Conservation (phyloP, 2,329 filamentous ascomycete genomes). For the Biscogniauxia sp. region DNA sequence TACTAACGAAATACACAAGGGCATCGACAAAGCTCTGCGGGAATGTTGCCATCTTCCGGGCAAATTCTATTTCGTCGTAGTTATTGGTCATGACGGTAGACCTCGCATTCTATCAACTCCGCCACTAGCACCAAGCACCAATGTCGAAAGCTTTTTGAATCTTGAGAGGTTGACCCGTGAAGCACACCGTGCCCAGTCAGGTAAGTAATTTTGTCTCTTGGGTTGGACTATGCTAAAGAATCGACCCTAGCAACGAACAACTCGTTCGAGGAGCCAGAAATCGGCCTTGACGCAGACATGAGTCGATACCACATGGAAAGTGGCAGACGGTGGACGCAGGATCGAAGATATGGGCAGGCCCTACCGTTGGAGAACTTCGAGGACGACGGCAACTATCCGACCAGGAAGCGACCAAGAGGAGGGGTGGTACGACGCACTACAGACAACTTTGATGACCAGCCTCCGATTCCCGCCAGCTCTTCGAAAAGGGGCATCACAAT, state of each 20-base stretch:
- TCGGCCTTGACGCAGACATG: slow-evolving; percentile 16
- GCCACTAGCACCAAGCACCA: slow-evolving; percentile 16
- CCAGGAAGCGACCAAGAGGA: slow-evolving; percentile 37
- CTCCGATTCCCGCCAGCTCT: slow-evolving; percentile 36
- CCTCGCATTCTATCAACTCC: slow-evolving; percentile 37
- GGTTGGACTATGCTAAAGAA: slow-evolving; percentile 7
- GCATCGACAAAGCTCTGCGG: slow-evolving; percentile 50
- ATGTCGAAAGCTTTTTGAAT: slow-evolving; percentile 46
- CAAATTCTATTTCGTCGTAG: slow-evolving; percentile 52
- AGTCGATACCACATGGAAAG: slow-evolving; percentile 11
- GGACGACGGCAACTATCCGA: slow-evolving; percentile 31
- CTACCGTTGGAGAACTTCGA: slow-evolving; percentile 23
- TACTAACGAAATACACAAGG: slow-evolving; percentile 32
- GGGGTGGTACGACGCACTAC: slow-evolving; percentile 33
- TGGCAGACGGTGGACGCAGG: slow-evolving; percentile 13
- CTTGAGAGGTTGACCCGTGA: slow-evolving; percentile 41
- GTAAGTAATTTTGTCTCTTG: slow-evolving; percentile 30
- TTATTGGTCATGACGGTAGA: slow-evolving; percentile 47
- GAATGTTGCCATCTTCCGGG: slow-evolving; percentile 52
- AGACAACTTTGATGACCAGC: slow-evolving; percentile 40
- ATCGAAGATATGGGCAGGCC: slow-evolving; percentile 15
- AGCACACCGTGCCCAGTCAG: slow-evolving; percentile 37
- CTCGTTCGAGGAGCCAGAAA: slow-evolving; percentile 16
- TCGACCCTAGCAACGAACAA: slow-evolving; percentile 10
- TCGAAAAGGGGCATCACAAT: slow-evolving; percentile 49